Base-by-base conservation (phyloP, 306 rosid genomes). In the Medicago arabica region DNA sequence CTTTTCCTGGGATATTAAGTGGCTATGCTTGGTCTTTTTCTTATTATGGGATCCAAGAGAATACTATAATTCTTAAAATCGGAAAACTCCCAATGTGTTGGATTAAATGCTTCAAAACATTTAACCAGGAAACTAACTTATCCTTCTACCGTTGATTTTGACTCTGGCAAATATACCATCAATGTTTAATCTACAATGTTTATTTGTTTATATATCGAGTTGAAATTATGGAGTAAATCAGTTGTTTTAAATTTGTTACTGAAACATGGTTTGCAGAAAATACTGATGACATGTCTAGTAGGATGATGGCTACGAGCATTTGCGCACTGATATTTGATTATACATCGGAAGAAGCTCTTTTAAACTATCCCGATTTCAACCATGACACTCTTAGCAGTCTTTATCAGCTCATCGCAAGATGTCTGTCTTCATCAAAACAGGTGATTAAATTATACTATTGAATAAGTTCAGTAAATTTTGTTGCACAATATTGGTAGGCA, bases 271-370 rank as follows among this genome's bases (percentile, higher is more conserved):
- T 80, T 87, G 75, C 78, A 95, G 98, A 84, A 75, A 82, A 75
- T 59, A 61, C 80, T 12, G 69, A 72, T 44, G 97, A 92, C 68
- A 88, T 75, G 10, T 85, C 96, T 15, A 84, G 83, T 77, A 69
- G 76, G 49, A 86, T 87, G 92, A 92, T 92, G 98, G 95, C 92
- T 34, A 85, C 92, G 38, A 86, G 91, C 87, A 89, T 92, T 70
- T 90, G 98, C 25, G 43, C 97, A 1, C 81, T 95, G 78, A 69
- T 92, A 71, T 87, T 90, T 84, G 97, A 95, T 75, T 74, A 63
- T 50, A 88, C 96, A 69, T 88, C 97, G 5, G 98, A 94, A 78
- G 83, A 83, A 70, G 87, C 92, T 77, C 96, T 94, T 76, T 67
- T 87, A 47, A 75, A 44, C 59, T 76, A 77, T 84, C 87, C 95